Conservation (phyloP, 2,329 filamentous ascomycete species). For the Ceratocystiopsis sp. region DNA sequence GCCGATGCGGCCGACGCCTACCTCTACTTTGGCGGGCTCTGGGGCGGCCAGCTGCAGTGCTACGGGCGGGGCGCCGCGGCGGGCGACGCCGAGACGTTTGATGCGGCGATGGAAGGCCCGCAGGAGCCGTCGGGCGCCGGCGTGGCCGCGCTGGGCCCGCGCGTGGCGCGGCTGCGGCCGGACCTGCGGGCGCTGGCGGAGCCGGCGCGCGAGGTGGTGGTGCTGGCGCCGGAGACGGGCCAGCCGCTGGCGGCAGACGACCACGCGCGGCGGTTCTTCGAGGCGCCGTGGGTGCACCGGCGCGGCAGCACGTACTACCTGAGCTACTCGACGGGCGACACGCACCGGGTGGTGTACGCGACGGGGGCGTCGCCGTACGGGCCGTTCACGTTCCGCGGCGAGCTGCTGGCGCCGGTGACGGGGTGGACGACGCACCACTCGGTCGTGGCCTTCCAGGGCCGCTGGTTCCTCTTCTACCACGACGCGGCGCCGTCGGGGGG, state of each 20-base stretch:
- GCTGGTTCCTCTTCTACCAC: slow-evolving; percentile 64
- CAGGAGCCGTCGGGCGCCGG: slow-evolving; percentile 41
- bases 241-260: slow-evolving; percentile 45
- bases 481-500: slow-evolving; percentile 53
- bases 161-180: slow-evolving; percentile 44
- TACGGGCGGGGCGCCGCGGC: slow-evolving; percentile 29
- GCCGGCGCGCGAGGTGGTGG: slow-evolving; percentile 40
- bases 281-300: slow-evolving; percentile 69
- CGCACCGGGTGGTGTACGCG: slow-evolving; percentile 57
- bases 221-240: slow-evolving; percentile 45
- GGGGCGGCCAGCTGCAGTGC: slow-evolving; percentile 68
- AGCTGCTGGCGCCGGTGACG: slow-evolving; percentile 57
- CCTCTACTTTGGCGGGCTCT: slow-evolving; percentile 63
- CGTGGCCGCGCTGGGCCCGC: slow-evolving; percentile 43
- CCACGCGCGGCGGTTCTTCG: slow-evolving; percentile 62
- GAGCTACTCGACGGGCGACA: slow-evolving; percentile 62
- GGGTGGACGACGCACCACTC: slow-evolving; percentile 75
- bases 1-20: slow-evolving; percentile 31
- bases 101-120: slow-evolving; percentile 33
- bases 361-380: slow-evolving; percentile 46
- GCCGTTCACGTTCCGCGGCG: slow-evolving; percentile 55
- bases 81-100: slow-evolving; percentile 24
- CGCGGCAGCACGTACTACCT: slow-evolving; percentile 54
- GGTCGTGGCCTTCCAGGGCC: slow-evolving; percentile 54
- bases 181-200: slow-evolving; percentile 49